These are phyloP conservation scores for Marasmius fiardii DNA, from an alignment of 1,284 basidiomycete genomes.

Conservation along the genomic window DNA sequence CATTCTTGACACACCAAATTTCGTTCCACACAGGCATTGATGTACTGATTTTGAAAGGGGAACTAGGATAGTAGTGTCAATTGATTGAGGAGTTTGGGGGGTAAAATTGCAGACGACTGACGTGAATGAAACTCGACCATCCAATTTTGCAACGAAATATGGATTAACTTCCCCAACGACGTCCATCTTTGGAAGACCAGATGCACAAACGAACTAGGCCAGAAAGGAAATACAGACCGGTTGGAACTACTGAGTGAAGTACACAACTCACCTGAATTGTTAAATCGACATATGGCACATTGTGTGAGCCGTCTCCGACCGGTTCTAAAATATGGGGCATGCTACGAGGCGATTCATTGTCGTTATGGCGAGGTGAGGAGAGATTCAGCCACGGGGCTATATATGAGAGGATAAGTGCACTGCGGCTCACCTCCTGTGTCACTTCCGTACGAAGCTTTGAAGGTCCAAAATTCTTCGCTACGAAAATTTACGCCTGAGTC, in stretches of 20 bases:
- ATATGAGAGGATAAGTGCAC: not conserved
- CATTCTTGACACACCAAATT: constrained; percentile 66
- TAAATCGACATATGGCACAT: constrained; percentile 45
- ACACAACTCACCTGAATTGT: constrained; percentile 37
- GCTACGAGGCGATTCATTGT: constrained; percentile 34
- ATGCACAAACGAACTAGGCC: constrained; percentile 65
- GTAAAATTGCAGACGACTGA: constrained; percentile 26
- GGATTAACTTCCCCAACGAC: constrained; percentile 66
- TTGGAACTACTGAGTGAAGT: not conserved
- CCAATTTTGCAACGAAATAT: constrained; percentile 67
- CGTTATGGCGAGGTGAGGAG: not conserved
- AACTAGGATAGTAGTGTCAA: constrained; percentile 34
- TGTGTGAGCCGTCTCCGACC: constrained; percentile 25
- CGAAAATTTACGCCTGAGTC: too few relatives aligned
- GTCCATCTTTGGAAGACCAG: constrained; percentile 66
- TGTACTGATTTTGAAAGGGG: constrained; percentile 57
- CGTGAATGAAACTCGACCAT: constrained; percentile 60
- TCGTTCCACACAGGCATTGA: constrained; percentile 73
- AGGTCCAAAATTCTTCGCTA: too few relatives aligned
- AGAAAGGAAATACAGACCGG: not conserved
- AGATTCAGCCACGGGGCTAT: not conserved
- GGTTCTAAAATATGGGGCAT: constrained; percentile 34
- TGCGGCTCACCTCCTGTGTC: too few relatives aligned
- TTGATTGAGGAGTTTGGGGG: not conserved
- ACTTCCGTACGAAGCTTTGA: too few relatives aligned